Evolutionary conservation across 495 filamentous ascomycete genomes (phyloP).

Genomic region (Staphylotrichum longicolle): DNA sequence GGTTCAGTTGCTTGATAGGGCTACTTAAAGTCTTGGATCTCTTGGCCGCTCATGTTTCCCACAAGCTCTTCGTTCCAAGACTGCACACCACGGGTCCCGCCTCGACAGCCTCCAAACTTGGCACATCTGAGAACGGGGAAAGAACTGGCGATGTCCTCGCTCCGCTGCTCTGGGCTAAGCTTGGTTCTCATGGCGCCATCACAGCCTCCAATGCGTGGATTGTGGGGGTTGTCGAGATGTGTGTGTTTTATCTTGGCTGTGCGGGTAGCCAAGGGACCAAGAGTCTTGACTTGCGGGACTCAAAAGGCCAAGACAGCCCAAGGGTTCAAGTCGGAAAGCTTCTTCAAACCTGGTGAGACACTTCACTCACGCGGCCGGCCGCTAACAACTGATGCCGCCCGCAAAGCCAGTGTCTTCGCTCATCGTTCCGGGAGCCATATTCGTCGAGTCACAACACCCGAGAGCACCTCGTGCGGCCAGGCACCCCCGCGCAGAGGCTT

Average conservation of each 20-base stretch:
- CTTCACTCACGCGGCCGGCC: too few relatives aligned
- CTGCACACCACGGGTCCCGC: background rate
- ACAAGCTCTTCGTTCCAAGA: background rate
- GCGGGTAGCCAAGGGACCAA: background rate
- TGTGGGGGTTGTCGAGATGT: background rate
- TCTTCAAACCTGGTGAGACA: too few relatives aligned
- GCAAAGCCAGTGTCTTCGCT: too few relatives aligned
- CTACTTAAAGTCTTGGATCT: background rate
- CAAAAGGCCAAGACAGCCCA: too few relatives aligned
- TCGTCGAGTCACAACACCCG: too few relatives aligned
- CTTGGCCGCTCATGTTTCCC: background rate
- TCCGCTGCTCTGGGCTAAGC: background rate
- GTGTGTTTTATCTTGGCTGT: background rate
- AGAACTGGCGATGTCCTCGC: background rate
- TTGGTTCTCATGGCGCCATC: constrained; percentile 9
- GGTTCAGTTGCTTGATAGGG: background rate
- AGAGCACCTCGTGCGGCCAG: too few relatives aligned
- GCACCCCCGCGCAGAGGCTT: too few relatives aligned
- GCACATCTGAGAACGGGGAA: background rate
- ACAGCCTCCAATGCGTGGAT: background rate
- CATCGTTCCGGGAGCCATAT: too few relatives aligned
- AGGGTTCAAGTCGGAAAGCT: too few relatives aligned
- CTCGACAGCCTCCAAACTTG: background rate
- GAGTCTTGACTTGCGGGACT: too few relatives aligned
- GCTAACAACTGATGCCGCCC: too few relatives aligned